Evolutionary conservation across 2,329 filamentous ascomycete genomes (phyloP).

Genomic region (Diplodia intermedia): DNA sequence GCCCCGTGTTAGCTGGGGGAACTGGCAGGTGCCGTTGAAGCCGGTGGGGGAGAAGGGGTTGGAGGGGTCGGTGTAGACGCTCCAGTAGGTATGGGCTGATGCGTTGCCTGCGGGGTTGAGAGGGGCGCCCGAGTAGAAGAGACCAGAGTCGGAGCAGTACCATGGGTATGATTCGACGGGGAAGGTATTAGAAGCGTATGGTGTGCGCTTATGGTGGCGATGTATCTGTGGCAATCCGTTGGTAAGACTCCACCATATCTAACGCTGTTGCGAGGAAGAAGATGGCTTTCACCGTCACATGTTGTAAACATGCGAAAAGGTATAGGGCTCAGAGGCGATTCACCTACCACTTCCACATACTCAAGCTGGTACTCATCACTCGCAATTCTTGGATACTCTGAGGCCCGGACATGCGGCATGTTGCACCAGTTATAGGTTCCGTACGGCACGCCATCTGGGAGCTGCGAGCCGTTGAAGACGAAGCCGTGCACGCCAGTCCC

Average conservation of each 20-base stretch:
- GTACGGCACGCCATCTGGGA: conserved; percentile 61
- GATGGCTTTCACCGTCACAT: too few relatives aligned
- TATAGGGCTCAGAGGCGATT: background rate
- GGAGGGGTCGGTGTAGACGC: conserved; percentile 63
- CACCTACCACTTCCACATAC: conserved; percentile 22
- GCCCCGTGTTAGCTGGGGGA: conserved; percentile 77
- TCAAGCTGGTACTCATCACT: conserved; percentile 58
- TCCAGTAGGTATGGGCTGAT: conserved; percentile 69
- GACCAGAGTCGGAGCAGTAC: conserved; percentile 73
- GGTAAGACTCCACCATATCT: background rate
- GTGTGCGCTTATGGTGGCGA: conserved; percentile 83
- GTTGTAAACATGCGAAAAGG: too few relatives aligned
- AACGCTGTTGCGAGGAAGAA: too few relatives aligned
- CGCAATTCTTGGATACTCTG: conserved; percentile 73
- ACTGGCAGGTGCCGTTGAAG: conserved; percentile 77
- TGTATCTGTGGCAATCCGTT: conserved; percentile 65
- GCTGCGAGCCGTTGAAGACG: conserved; percentile 71
- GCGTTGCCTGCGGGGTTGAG: conserved; percentile 54
- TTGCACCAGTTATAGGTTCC: conserved; percentile 82
- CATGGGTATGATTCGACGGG: conserved; percentile 75
- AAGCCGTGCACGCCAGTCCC: conserved; percentile 73
- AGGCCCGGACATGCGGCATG: conserved; percentile 79
- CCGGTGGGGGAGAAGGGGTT: conserved; percentile 73
- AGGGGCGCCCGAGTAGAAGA: conserved; percentile 73
- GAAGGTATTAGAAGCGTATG: conserved; percentile 79